Conservation (phyloP, 257 asterid species). For the Anisodus acutangulus region DNA sequence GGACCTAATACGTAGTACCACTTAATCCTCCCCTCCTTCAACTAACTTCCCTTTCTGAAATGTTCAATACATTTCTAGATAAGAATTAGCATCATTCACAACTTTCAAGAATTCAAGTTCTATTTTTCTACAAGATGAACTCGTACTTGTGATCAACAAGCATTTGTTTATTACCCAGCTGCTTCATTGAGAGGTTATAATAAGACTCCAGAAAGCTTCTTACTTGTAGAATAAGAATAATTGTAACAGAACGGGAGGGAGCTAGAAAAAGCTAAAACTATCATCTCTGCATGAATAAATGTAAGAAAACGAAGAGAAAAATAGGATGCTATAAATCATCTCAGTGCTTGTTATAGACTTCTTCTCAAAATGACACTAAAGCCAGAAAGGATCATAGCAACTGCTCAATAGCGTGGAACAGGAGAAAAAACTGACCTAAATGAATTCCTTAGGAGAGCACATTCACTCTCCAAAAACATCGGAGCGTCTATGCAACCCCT, state of each 20-base stretch:
- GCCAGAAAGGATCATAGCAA: neutral
- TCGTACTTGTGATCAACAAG: neutral
- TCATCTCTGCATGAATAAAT: neutral
- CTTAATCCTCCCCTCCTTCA: no score
- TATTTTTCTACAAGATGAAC: neutral
- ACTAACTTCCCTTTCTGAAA: no score
- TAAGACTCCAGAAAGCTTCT: neutral
- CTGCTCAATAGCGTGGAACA: constrained; percentile 3
- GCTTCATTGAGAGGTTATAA: neutral
- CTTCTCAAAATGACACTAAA: neutral
- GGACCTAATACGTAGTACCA: no score
- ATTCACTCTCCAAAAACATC: constrained; percentile 57
- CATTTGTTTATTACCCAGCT: neutral
- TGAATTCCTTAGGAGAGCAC: constrained; percentile 51
- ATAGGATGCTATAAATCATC: neutral
- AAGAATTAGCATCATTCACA: neutral
- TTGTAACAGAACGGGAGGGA: neutral
- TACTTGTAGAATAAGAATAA: neutral
- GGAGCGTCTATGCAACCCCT: constrained; percentile 64
- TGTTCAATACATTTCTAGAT: neutral
- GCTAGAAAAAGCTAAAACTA: neutral
- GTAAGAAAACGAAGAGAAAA: neutral
- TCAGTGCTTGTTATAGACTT: constrained; percentile 16
- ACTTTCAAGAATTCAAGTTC: neutral
- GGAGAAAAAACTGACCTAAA: constrained; percentile 45